Percentiles rank a stretch among this genome's conserved stretches.
Conservation (phyloP, 805 yeast species). For the Saccharomycopsis javanensis region DNA sequence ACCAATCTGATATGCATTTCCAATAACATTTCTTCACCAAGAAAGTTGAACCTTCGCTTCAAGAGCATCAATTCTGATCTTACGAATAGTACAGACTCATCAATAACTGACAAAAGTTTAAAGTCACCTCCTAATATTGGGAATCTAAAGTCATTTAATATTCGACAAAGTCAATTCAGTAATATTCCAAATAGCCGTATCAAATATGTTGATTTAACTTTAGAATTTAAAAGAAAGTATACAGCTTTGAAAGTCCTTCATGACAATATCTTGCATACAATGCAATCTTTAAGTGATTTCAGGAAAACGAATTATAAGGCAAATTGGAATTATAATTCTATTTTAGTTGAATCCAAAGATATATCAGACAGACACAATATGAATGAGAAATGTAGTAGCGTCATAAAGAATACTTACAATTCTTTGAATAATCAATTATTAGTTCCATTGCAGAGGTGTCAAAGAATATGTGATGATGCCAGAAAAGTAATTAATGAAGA, state of each 20-base stretch:
- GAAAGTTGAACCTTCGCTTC: background rate
- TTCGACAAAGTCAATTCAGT: conserved; percentile 1
- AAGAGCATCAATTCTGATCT: too few species aligned
- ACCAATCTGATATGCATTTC: background rate
- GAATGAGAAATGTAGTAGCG: conserved; percentile 1
- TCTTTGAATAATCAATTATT: conserved; percentile 7
- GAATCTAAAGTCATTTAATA: background rate
- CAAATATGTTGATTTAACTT: conserved; percentile 5
- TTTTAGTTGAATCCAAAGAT: background rate
- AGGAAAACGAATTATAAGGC: background rate
- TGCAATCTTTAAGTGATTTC: background rate
- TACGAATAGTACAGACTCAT: background rate
- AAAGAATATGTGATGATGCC: conserved; percentile 8
- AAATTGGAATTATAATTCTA: background rate
- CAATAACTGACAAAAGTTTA: background rate
- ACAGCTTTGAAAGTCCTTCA: conserved; percentile 10
- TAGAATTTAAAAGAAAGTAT: conserved; percentile 13
- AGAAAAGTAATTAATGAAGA: conserved; percentile 12
- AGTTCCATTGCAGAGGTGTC: background rate
- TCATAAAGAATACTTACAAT: background rate
- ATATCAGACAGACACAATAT: background rate
- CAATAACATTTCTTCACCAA: background rate
- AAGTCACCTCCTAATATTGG: background rate
- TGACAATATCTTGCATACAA: background rate
- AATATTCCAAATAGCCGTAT: conserved; percentile 9